These are phyloP conservation scores for Trichoderma brevicompactum DNA, from an alignment of 2,329 filamentous ascomycete species.

Conservation along the genomic window DNA sequence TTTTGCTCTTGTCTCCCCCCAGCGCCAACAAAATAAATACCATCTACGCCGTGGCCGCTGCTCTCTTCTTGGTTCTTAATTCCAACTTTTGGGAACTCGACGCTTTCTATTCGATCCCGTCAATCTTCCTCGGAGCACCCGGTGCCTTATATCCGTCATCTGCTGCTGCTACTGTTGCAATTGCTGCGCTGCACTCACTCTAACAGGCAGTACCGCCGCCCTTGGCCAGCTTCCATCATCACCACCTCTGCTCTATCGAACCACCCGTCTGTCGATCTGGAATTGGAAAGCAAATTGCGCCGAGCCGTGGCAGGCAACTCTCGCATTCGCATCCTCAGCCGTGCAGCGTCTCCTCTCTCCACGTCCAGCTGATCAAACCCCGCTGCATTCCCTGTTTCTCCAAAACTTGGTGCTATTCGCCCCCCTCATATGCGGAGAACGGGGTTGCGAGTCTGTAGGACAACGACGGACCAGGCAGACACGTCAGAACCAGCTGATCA, in stretches of 20 bases:
- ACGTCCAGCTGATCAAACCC: conserved; percentile 25
- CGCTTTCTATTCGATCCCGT: too few species aligned
- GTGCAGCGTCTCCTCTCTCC: conserved; percentile 4
- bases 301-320: neutral
- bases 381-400: conserved; percentile 17
- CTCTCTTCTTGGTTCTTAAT: too few species aligned
- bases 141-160: too few species aligned
- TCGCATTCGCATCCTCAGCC: conserved; percentile 10
- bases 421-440: conserved; percentile 22
- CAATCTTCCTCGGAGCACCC: too few species aligned
- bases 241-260: conserved; percentile 13
- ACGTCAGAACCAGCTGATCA: conserved; percentile 7
- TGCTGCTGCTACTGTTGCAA: neutral
- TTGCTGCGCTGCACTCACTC: neutral
- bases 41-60: too few species aligned
- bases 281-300: neutral
- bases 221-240: too few species aligned
- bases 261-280: conserved; percentile 17
- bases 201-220: too few species aligned
- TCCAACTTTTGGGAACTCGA: too few species aligned
- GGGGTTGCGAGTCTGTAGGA: neutral
- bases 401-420: neutral
- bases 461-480: neutral
- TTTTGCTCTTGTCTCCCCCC: neutral
- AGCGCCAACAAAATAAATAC: neutral